Conservation (phyloP, 2,329 filamentous ascomycete genomes). For the Alternaria viburni region DNA sequence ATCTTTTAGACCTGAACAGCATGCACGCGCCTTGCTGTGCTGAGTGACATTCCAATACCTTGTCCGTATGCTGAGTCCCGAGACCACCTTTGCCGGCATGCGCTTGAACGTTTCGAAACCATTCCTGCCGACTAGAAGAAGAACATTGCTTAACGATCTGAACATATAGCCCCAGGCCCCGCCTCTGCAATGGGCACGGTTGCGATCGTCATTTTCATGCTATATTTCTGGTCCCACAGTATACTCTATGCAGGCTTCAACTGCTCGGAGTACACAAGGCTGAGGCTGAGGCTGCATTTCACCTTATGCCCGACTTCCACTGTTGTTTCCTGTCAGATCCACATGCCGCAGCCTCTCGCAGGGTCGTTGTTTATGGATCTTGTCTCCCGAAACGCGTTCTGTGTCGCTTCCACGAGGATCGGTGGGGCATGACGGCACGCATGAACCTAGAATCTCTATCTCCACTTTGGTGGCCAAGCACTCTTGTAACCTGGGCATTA, state of each 20-base stretch:
- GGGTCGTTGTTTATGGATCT: neutral
- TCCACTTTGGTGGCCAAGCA: neutral
- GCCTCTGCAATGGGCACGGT: neutral
- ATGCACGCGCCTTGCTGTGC: neutral
- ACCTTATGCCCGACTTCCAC: neutral
- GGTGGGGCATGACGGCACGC: neutral
- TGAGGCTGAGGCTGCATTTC: neutral
- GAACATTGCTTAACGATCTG: neutral
- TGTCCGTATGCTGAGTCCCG: no score
- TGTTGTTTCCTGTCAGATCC: constrained; percentile 11
- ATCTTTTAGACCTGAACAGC: neutral
- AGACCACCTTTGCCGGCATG: neutral
- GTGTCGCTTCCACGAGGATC: constrained; percentile 1
- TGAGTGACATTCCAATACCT: neutral
- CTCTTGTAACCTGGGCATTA: neutral
- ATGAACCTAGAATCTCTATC: neutral
- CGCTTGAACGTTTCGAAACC: constrained; percentile 18
- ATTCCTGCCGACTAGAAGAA: constrained; percentile 3
- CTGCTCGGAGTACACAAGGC: neutral
- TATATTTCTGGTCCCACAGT: neutral
- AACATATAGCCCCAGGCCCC: neutral
- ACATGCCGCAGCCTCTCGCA: neutral
- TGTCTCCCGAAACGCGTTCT: constrained; percentile 5
- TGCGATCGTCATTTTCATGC: constrained; percentile 5
- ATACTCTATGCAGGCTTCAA: neutral